Evolutionary conservation across 352 stramenopile species (phyloP), one percentile per base, ranked within the genome.

Genomic region (Pythium brachiatum): DNA sequence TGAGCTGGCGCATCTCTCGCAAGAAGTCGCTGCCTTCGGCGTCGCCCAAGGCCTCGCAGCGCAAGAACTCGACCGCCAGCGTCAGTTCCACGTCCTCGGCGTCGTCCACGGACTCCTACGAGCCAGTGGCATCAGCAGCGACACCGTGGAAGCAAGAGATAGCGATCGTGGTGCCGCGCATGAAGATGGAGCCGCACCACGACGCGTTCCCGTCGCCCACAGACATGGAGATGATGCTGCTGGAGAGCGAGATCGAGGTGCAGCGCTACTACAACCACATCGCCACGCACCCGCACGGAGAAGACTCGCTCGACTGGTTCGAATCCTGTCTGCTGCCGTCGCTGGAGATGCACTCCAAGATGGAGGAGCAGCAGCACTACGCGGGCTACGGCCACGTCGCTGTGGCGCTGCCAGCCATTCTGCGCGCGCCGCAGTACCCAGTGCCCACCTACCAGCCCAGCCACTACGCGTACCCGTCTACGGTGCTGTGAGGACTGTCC

Each of bases 251-350:
- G 53, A 62, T 61, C 23, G 64, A 73, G 18, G 62, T 66, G 23
- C 58, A 68, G 55, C 32, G 29, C 57, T 53, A 53, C 48, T 65
- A 66, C 61, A 52, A 20, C 44, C 20, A 64, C 13, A 9, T 52
- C 43, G 4, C 23, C n/a, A 51, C 36, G 47, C 34, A 60, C 29
- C 21, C 55, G 23, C 20, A 56, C 34, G 57, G 26, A 21, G 56
- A 65, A 52, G 79, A 89, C 26, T 86, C 79, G n/a, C 66, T 87
- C 56, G 79, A 89, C 51, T 87, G 79, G 79, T 82, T 89, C 57
- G 79, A 87, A 60, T 75, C 60, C 50, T 84, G 82, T 50, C 57
- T 89, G 29, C 36, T 44, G 2, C 79, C 79, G n/a, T 84, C 76
- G 54, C 62, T 69, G 4, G 55, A 69, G 25, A 32, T 69, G 23